Evolutionary conservation across 768 basidiomycete species (phyloP), one percentile per base, ranked within the genome.

Genomic region (Podaxis sp.): DNA sequence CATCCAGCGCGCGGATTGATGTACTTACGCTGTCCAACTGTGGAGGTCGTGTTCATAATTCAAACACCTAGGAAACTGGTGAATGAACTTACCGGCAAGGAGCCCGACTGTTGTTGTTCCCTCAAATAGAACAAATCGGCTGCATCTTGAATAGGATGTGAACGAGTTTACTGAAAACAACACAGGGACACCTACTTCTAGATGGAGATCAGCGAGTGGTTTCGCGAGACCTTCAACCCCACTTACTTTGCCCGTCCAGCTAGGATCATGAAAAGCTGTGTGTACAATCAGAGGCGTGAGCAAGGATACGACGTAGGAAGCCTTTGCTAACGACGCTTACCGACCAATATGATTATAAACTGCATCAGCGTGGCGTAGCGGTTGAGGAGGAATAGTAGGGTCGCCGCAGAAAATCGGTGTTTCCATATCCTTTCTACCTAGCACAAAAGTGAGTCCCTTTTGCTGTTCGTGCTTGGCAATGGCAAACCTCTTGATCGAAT

Each of bases 321-420:
- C 4, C 4, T 48, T 10, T 13, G 15, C 28, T 30, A 20, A n/a
- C 7, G 41, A 7, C 44, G n/a, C 68, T 11, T 40, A 72, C 72
- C 71, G 22, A 64, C 49, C n/a, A 73, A 38, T 3, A 72, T 66
- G 5, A 73, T 65, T 36, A 72, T 68, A 50, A 73, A 74, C 44
- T 72, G 69, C 0, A 72, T 40, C 2, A 71, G 70, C 12, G 71
- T 73, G 37, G 68, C 54, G 61, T 74, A 75, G 13, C 74, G 69
- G 56, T 73, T 74, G 28, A 75, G 56, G 10, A 74, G 60, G 64
- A 74, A 75, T 17, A 75, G 64, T n/a, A 72, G 33, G 0, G 69
- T 65, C 2, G 65, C 72, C 2, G 68, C 68, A 5, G 70, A 70
- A 8, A 72, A 28, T 51, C 59, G 69, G 38, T 55, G 65, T 51